Evolutionary conservation across 805 yeast genomes (phyloP).

Genomic region (Kuraishia hungarica): DNA sequence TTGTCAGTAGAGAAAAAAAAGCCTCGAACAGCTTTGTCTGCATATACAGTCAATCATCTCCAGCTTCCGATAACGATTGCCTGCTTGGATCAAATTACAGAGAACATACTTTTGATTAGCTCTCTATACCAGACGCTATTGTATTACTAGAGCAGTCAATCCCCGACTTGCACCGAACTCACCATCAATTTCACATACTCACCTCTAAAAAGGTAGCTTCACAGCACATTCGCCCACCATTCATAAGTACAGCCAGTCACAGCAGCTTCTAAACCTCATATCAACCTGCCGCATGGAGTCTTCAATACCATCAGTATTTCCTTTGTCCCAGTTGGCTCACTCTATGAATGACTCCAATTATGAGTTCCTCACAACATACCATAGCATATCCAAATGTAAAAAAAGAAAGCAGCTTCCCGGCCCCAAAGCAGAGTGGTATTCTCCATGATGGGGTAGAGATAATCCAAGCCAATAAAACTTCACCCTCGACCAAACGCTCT

Average conservation of each 20-base stretch:
- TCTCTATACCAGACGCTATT: too few species aligned
- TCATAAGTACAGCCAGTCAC: neutral
- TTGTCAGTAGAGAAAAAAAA: too few species aligned
- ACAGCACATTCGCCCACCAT: neutral
- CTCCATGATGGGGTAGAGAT: neutral
- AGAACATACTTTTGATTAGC: too few species aligned
- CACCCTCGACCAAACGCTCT: neutral
- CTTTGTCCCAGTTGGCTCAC: neutral
- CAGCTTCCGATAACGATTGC: too few species aligned
- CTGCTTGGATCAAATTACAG: too few species aligned
- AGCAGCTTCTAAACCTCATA: neutral
- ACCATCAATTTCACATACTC: neutral
- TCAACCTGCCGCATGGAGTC: slow-evolving; percentile 3
- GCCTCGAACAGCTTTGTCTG: too few species aligned
- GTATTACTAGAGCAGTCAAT: too few species aligned
- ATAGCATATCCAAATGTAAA: neutral
- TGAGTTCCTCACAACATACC: slow-evolving; percentile 2
- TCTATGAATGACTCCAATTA: slow-evolving; percentile 1
- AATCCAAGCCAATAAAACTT: neutral
- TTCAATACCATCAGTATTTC: neutral
- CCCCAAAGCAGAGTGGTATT: neutral
- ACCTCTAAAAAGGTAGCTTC: neutral
- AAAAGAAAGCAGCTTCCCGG: neutral
- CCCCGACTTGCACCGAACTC: too few species aligned
- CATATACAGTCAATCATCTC: too few species aligned